phyloP scores from a whole-genome alignment of 345 rosid species.

The Brassica rapa region DNA sequence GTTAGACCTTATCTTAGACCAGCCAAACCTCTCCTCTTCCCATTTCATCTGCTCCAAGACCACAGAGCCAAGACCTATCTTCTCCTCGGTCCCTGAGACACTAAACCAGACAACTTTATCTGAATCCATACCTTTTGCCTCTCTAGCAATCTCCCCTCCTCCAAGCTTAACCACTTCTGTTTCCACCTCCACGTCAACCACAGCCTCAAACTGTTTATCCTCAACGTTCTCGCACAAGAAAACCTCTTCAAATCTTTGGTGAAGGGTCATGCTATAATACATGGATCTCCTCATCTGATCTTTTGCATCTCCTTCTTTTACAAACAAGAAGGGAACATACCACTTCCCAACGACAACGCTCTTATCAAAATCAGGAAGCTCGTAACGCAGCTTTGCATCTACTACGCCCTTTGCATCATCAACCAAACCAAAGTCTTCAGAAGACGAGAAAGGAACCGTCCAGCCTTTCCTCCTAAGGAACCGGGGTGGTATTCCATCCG shows the following conservation, averaged over 20 bases:
- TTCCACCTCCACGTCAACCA: constrained; percentile 45
- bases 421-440: constrained; percentile 34
- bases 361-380: constrained; percentile 47
- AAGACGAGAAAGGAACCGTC: constrained; percentile 40
- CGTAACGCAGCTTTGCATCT: constrained; percentile 39
- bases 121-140: constrained; percentile 18
- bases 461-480: constrained; percentile 60
- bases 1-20: constrained; percentile 37
- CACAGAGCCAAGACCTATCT: constrained; percentile 50
- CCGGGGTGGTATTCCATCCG: constrained; percentile 57
- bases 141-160: constrained; percentile 38
- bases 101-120: constrained; percentile 53
- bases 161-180: constrained; percentile 46
- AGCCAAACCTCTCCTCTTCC: constrained; percentile 63
- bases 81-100: constrained; percentile 24
- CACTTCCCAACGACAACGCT: constrained; percentile 56
- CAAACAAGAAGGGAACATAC: constrained; percentile 71
- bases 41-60: constrained; percentile 64
- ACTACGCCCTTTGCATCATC: constrained; percentile 68
- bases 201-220: constrained; percentile 12
- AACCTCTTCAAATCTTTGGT: constrained; percentile 63
- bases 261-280: constrained; percentile 62
- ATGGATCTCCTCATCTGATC: constrained; percentile 50
- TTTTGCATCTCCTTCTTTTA: constrained; percentile 46
- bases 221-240: constrained; percentile 38